Evolutionary conservation across 1,284 basidiomycete genomes (phyloP).

Genomic region (Heterobasidion parviporum): DNA sequence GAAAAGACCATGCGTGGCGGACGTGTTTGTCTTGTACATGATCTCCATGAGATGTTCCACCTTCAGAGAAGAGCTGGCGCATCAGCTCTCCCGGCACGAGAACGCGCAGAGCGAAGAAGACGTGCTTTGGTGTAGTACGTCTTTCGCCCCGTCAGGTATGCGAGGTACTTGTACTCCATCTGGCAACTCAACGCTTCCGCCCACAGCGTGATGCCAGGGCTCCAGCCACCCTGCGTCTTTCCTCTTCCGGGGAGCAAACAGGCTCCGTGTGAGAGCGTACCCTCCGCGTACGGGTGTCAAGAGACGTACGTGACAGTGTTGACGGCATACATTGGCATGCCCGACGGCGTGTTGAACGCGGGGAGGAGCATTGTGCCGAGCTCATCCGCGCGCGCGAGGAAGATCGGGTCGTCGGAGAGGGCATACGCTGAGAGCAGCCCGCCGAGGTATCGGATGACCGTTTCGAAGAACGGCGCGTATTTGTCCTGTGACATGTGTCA

Average conservation of each 20-base stretch:
- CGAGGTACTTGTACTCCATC: constrained; percentile 58
- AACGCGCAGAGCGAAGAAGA: not conserved
- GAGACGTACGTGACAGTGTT: constrained; percentile 29
- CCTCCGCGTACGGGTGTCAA: too few species aligned
- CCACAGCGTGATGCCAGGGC: constrained; percentile 13
- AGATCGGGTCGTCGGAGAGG: constrained; percentile 45
- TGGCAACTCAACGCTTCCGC: constrained; percentile 50
- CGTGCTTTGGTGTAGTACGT: constrained; percentile 43
- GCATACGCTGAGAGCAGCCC: constrained; percentile 67
- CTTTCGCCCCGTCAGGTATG: constrained; percentile 47
- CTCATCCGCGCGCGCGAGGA: constrained; percentile 43
- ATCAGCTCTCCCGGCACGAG: not conserved
- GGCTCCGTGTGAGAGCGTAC: not conserved
- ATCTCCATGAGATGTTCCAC: constrained; percentile 29
- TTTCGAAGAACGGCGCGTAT: constrained; percentile 62
- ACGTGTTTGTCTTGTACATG: constrained; percentile 35
- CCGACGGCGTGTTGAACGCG: constrained; percentile 40
- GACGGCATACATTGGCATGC: constrained; percentile 41
- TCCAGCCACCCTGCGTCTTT: constrained; percentile 24
- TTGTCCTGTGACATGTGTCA: constrained; percentile 11
- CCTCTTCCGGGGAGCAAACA: constrained; percentile 18
- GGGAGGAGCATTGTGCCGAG: constrained; percentile 41
- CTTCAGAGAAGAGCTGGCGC: not conserved
- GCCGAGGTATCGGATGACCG: constrained; percentile 69
- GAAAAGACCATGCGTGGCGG: constrained; percentile 42